Conservation (phyloP, 2,329 filamentous ascomycete genomes). For the Biscogniauxia marginata region DNA sequence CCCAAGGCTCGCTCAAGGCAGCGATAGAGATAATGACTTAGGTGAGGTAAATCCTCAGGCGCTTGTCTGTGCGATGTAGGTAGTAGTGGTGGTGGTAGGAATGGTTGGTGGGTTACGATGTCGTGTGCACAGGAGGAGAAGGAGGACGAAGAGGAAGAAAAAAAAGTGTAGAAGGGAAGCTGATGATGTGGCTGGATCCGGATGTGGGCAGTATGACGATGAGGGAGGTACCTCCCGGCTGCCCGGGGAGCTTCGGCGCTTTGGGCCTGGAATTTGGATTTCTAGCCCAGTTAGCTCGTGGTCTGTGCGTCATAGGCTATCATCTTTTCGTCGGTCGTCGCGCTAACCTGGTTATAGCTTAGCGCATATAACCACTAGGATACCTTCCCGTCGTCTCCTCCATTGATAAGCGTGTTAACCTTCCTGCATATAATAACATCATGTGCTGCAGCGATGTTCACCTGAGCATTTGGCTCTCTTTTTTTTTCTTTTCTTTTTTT, state of each 20-base stretch:
- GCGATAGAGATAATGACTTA: not conserved
- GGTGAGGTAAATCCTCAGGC: too few species aligned
- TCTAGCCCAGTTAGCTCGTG: not conserved
- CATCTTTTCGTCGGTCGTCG: not conserved
- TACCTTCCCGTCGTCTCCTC: not conserved
- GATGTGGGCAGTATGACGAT: constrained; percentile 24
- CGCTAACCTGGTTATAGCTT: not conserved
- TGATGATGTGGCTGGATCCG: constrained; percentile 27
- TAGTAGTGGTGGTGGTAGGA: not conserved
- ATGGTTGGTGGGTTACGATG: not conserved
- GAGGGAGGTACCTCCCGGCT: not conserved
- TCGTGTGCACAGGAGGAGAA: not conserved
- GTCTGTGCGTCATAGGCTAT: constrained; percentile 9
- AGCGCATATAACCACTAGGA: not conserved
- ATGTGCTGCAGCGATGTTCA: not conserved
- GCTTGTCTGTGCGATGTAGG: not conserved
- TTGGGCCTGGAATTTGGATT: not conserved
- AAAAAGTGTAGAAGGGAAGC: constrained; percentile 12
- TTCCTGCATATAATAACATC: not conserved
- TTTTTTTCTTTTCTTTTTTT: not conserved
- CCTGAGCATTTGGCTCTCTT: not conserved
- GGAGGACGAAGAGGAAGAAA: not conserved
- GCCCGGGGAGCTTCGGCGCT: not conserved
- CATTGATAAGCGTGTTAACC: not conserved
- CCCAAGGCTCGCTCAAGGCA: too few species aligned